Percentiles rank a stretch among this genome's conserved stretches.
These are phyloP conservation scores for Mortierella sp. DNA, from an alignment of 371 early-diverging fungal species.

Conservation along the genomic window DNA sequence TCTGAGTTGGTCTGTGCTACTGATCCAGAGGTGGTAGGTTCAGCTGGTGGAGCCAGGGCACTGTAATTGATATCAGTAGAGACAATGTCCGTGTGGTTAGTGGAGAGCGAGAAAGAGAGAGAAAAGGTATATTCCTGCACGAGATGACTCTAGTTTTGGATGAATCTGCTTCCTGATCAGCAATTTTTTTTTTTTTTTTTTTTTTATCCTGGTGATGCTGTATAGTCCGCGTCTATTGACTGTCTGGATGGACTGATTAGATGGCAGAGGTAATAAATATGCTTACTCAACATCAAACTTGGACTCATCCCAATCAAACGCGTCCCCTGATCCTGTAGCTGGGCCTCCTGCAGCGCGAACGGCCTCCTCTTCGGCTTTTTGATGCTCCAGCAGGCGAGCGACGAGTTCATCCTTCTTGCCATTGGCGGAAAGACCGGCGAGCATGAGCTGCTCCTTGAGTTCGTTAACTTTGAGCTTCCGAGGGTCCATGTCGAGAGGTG, in stretches of 20 bases:
- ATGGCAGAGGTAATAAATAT: not conserved
- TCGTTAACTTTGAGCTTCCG: slow-evolving; percentile 69
- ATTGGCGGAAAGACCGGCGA: slow-evolving; percentile 63
- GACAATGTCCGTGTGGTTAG: not conserved
- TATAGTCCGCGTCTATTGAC: no score
- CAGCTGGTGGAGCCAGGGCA: slow-evolving; percentile 42
- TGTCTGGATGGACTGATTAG: no score
- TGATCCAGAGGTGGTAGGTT: slow-evolving; percentile 7
- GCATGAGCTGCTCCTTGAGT: slow-evolving; percentile 69
- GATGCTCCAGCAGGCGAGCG: slow-evolving; percentile 68
- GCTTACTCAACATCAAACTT: slow-evolving; percentile 45
- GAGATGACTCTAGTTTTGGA: not conserved
- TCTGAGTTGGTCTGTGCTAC: not conserved
- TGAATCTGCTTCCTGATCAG: not conserved
- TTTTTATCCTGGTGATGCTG: not conserved
- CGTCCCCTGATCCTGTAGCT: slow-evolving; percentile 35
- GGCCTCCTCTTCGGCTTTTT: slow-evolving; percentile 62
- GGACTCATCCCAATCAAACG: slow-evolving; percentile 44
- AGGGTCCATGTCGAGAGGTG: slow-evolving; percentile 34
- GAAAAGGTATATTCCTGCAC: not conserved
- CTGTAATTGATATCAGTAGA: not conserved
- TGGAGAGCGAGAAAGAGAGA: not conserved
- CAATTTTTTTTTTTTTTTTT: not conserved
- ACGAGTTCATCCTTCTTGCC: slow-evolving; percentile 79
- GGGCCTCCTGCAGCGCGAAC: slow-evolving; percentile 47